phyloP scores from a whole-genome alignment of 139 green algal species.

The Micractinium conductrix region DNA sequence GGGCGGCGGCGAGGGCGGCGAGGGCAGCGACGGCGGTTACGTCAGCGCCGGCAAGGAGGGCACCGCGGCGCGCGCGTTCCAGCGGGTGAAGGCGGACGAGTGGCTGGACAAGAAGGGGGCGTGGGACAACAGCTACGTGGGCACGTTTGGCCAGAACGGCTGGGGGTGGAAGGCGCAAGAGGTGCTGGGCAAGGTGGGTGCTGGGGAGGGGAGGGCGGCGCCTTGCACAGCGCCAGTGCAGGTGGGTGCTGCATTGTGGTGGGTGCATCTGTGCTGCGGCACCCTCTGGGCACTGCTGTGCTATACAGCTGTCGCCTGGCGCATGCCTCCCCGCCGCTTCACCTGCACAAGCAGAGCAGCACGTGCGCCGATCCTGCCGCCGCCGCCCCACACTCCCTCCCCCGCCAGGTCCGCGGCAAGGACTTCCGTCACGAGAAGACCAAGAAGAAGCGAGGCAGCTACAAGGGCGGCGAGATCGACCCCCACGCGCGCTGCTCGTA shows the following conservation, averaged over 20 bases:
- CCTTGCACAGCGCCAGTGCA: too few relatives aligned
- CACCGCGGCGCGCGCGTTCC: constrained; percentile 69
- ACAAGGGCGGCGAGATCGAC: constrained; percentile 93
- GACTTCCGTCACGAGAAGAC: constrained; percentile 99
- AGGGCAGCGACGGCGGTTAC: constrained; percentile 15
- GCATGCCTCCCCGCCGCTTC: too few relatives aligned
- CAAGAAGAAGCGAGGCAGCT: constrained; percentile 98
- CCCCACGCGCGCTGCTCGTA: constrained; percentile 73
- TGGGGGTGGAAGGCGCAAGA: constrained; percentile 96
- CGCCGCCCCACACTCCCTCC: neutral
- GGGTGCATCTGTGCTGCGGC: too few relatives aligned
- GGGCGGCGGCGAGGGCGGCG: neutral
- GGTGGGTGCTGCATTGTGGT: too few relatives aligned
- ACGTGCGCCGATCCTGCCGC: neutral
- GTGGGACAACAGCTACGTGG: constrained; percentile 79
- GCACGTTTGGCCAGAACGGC: constrained; percentile 75
- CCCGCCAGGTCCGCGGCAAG: constrained; percentile 69
- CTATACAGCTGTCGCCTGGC: too few relatives aligned
- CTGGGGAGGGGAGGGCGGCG: too few relatives aligned
- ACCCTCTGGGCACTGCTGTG: too few relatives aligned
- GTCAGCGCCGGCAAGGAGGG: constrained; percentile 20
- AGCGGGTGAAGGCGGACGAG: constrained; percentile 82
- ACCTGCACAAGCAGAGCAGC: too few relatives aligned
- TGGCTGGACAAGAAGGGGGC: constrained; percentile 87
- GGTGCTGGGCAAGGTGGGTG: constrained; percentile 74